Base-by-base conservation (phyloP, 2,329 filamentous ascomycete species). In the Scedosporium dehoogii region DNA sequence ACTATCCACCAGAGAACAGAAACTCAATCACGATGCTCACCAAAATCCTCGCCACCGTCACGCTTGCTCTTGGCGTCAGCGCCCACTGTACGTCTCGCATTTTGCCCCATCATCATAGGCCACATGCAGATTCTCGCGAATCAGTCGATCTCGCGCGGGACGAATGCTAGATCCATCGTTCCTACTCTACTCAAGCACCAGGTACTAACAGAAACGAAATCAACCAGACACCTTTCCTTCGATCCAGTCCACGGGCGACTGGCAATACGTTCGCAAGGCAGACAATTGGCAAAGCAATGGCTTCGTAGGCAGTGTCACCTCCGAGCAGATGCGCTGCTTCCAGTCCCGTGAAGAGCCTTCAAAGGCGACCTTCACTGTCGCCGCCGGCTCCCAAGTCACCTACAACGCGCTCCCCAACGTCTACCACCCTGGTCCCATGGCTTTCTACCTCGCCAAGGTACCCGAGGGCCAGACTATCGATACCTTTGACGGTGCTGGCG, bases 331-430 rank as follows among this genome's bases (percentile, higher is more conserved):
- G 61, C 66, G 70, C 33, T 72, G 71, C 67, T 70, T 67, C 62
- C 66, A 70, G 64, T 48, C 59, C 6, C 14, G 14, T 29, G 21
- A 14, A 14, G 27, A 27, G 4, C 44, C 55, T 14, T 55, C 59
- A 55, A 21, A 53, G 42, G 63, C 42, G 25, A 62, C 59, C 23
- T 16, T 48, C 48, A 72, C 69, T 44, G 69, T 76, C 27, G 69
- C 71, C 18, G 75, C 76, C 16, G 76, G 76, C n/a, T 64, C 69
- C n/a, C 68, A 69, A 4, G 66, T 78, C 44, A 74, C 71, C 38
- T 78, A 78, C 67, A 70, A 71, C 23, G 72, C 74, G 14, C 72
- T 70, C 66, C 70, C 73, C 6, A 65, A 68, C 63, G 70, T 78
- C 61, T 71, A 70, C 62, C 74, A 76, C 66, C 74, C 74, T 2